These are phyloP conservation scores for Tarenaya hassleriana DNA, from an alignment of 345 rosid genomes.

Conservation along the genomic window DNA sequence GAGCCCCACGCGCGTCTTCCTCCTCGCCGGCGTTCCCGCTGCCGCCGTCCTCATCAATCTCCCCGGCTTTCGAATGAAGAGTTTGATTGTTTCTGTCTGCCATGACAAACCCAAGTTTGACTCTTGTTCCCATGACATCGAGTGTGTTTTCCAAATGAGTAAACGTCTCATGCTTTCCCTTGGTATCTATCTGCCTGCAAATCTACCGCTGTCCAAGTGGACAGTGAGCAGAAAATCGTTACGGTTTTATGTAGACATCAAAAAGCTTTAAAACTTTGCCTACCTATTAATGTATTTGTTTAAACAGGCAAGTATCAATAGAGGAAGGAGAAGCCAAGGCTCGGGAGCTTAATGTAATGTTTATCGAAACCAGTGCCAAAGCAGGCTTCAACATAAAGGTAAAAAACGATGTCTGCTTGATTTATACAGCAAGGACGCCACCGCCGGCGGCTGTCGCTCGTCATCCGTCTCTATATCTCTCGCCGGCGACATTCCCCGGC, in stretches of 20 bases:
- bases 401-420: slow-evolving; percentile 23
- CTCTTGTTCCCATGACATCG: slow-evolving; percentile 11
- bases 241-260: slow-evolving; percentile 8
- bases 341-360: slow-evolving; percentile 68
- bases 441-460: slow-evolving; percentile 32
- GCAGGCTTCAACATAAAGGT: slow-evolving; percentile 94
- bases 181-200: no score
- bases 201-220: slow-evolving; percentile 8
- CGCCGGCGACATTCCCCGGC: slow-evolving; percentile 87
- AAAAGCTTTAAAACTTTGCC: slow-evolving; percentile 17
- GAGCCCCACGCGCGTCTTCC: slow-evolving; percentile 30
- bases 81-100: neutral
- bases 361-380: slow-evolving; percentile 79
- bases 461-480: slow-evolving; percentile 32
- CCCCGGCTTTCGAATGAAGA: slow-evolving; percentile 22
- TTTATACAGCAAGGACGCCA: no score
- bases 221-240: slow-evolving; percentile 14
- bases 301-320: slow-evolving; percentile 68
- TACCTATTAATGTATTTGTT: slow-evolving; percentile 4
- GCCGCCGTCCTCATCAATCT: slow-evolving; percentile 34
- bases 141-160: slow-evolving; percentile 11
- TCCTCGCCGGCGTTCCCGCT: slow-evolving; percentile 30
- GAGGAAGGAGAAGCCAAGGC: slow-evolving; percentile 85
- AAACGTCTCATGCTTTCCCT: neutral
- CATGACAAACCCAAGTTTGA: slow-evolving; percentile 3